These are phyloP conservation scores for Fomes fomentarius DNA, from an alignment of 1,284 basidiomycete species.

Conservation along the genomic window DNA sequence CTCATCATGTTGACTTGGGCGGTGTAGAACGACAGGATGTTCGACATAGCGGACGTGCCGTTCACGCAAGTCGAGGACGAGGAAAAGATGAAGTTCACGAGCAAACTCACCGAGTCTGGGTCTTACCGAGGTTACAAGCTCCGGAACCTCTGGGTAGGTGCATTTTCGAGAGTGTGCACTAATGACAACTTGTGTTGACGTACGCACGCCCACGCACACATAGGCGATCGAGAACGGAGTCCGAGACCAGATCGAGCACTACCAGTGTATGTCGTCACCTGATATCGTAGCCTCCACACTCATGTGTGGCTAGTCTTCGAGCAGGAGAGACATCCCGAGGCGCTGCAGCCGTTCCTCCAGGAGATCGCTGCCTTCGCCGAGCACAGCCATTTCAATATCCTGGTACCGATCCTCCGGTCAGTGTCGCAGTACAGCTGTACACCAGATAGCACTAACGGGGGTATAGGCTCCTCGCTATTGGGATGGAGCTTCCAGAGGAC, in stretches of 20 bases:
- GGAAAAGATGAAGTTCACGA: constrained; percentile 60
- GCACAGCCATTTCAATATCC: constrained; percentile 35
- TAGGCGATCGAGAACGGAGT: constrained; percentile 62
- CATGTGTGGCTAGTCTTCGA: not conserved
- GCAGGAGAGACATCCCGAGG: constrained; percentile 36
- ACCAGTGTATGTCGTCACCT: constrained; percentile 47
- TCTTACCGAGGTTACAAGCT: constrained; percentile 66
- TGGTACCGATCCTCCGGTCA: constrained; percentile 28
- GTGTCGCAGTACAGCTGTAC: not conserved
- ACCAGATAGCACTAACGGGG: not conserved
- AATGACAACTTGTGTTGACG: no score
- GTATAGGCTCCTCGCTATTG: constrained; percentile 45
- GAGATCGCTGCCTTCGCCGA: constrained; percentile 41
- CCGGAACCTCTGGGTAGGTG: constrained; percentile 55
- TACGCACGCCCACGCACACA: not conserved
- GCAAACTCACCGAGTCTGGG: constrained; percentile 50
- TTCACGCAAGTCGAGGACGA: constrained; percentile 54
- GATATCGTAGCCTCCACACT: not conserved
- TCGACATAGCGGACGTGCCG: constrained; percentile 24
- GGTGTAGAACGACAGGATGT: constrained; percentile 27
- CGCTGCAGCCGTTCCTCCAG: constrained; percentile 43
- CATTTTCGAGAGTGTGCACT: not conserved
- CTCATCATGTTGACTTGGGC: no score
- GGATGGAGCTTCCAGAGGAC: constrained; percentile 39
- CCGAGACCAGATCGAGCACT: constrained; percentile 62